A percentile compares a stretch with the other conserved stretches of the same genome.
These are phyloP conservation scores for Zasmidium citrigriseum DNA, from an alignment of 2,329 filamentous ascomycete species.

Conservation along the genomic window DNA sequence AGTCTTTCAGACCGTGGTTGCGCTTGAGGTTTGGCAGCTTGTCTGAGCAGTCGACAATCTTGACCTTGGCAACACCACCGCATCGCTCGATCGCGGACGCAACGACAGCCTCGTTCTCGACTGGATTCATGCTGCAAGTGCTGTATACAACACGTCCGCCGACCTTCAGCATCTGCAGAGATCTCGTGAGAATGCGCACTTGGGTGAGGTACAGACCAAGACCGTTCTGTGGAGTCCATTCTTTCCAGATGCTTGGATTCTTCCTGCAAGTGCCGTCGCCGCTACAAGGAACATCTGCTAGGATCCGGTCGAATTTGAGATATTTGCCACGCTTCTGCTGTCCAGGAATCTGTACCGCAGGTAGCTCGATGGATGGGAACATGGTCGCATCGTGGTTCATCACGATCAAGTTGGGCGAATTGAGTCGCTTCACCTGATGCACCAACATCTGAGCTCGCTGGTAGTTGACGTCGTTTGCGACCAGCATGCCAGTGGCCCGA, in stretches of 20 bases:
- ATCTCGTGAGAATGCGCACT: slow-evolving; percentile 83
- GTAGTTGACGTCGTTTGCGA: slow-evolving; percentile 96
- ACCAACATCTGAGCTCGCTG: slow-evolving; percentile 96
- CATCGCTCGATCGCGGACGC: slow-evolving; percentile 86
- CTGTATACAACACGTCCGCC: slow-evolving; percentile 96
- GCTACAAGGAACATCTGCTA: slow-evolving; percentile 95
- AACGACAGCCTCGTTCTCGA: slow-evolving; percentile 94
- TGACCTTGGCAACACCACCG: slow-evolving; percentile 77
- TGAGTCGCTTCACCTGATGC: slow-evolving; percentile 95
- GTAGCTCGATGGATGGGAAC: slow-evolving; percentile 90
- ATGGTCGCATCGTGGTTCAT: slow-evolving; percentile 97
- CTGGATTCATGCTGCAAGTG: slow-evolving; percentile 97
- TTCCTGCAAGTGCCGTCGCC: slow-evolving; percentile 93
- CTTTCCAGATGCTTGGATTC: slow-evolving; percentile 91
- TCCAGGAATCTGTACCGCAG: slow-evolving; percentile 51
- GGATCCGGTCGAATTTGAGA: slow-evolving; percentile 93
- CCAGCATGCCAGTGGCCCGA: slow-evolving; percentile 83
- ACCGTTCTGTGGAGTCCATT: slow-evolving; percentile 87
- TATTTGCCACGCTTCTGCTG: slow-evolving; percentile 61
- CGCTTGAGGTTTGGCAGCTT: slow-evolving; percentile 76
- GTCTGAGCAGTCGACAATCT: slow-evolving; percentile 80
- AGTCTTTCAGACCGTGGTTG: slow-evolving; percentile 72
- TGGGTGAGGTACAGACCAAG: slow-evolving; percentile 86
- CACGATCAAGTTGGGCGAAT: slow-evolving; percentile 93
- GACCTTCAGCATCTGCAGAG: slow-evolving; percentile 93